Evolutionary conservation across 345 rosid genomes (phyloP).

Genomic region (Citrus maxima): DNA sequence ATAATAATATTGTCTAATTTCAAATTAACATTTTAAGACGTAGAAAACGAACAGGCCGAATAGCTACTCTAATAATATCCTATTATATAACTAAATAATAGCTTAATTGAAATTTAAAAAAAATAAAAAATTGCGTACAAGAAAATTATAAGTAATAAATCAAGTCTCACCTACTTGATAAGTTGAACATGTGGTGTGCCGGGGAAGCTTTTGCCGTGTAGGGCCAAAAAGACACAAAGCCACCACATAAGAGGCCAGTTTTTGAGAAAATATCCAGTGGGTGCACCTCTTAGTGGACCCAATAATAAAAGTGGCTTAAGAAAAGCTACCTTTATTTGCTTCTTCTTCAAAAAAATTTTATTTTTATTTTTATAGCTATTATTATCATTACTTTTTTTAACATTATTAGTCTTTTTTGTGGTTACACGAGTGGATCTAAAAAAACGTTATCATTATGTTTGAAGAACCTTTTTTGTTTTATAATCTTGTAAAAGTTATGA

Average conservation of each 20-base stretch:
- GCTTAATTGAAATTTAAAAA: background rate
- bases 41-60: too few species aligned
- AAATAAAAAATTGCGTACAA: too few species aligned
- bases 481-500: background rate
- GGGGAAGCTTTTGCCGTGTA: slow-evolving; percentile 35
- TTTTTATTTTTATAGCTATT: background rate
- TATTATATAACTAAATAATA: background rate
- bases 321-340: background rate
- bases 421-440: slow-evolving; percentile 20
- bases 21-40: too few species aligned
- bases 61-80: too few species aligned
- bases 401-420: background rate
- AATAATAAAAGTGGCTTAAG: background rate
- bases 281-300: slow-evolving; percentile 8
- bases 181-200: slow-evolving; percentile 40
- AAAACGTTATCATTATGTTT: slow-evolving; percentile 13
- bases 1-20: too few species aligned
- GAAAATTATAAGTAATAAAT: slow-evolving; percentile 7
- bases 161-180: slow-evolving; percentile 26
- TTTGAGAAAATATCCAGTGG: slow-evolving; percentile 5
- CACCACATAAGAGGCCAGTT: slow-evolving; percentile 15
- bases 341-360: background rate
- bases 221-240: slow-evolving; percentile 37
- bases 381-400: background rate
- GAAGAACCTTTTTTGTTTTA: background rate